A percentile compares a stretch with the other conserved stretches of the same genome.
phyloP scores from a whole-genome alignment of 2,329 filamentous ascomycete species.

The Nigrospora oryzae region DNA sequence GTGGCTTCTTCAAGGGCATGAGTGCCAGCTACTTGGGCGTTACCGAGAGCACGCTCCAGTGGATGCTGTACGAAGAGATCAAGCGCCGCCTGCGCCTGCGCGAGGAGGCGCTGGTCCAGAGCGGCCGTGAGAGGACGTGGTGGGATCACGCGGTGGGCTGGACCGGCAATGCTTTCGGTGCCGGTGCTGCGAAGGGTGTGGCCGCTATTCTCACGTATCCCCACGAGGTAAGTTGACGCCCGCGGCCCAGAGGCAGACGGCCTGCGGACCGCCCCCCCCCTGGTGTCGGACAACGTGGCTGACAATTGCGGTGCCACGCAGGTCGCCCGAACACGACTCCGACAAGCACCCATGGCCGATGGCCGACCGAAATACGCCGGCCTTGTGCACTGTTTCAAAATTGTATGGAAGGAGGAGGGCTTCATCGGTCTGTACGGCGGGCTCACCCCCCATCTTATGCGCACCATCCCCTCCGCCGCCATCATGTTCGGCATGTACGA shows the following conservation, averaged over 20 bases:
- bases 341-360: constrained; percentile 70
- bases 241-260: not conserved
- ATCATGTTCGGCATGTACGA: constrained; percentile 95
- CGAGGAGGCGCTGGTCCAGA: constrained; percentile 47
- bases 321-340: constrained; percentile 75
- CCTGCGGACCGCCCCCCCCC: not conserved
- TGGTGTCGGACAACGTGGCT: not conserved
- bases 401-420: constrained; percentile 83
- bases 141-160: constrained; percentile 73
- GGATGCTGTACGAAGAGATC: constrained; percentile 90
- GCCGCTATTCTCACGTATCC: constrained; percentile 84
- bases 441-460: constrained; percentile 81
- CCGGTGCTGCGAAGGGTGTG: constrained; percentile 77
- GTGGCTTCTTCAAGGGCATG: constrained; percentile 81
- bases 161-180: constrained; percentile 71
- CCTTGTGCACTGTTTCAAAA: constrained; percentile 77
- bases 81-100: constrained; percentile 64
- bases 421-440: constrained; percentile 82
- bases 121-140: constrained; percentile 53
- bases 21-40: constrained; percentile 89
- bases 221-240: constrained; percentile 61
- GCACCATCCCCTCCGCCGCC: constrained; percentile 83
- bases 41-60: constrained; percentile 83
- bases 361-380: constrained; percentile 80
- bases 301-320: constrained; percentile 16